Base-by-base conservation (phyloP, 257 asterid species). In the Fraxinus cuspidata region DNA sequence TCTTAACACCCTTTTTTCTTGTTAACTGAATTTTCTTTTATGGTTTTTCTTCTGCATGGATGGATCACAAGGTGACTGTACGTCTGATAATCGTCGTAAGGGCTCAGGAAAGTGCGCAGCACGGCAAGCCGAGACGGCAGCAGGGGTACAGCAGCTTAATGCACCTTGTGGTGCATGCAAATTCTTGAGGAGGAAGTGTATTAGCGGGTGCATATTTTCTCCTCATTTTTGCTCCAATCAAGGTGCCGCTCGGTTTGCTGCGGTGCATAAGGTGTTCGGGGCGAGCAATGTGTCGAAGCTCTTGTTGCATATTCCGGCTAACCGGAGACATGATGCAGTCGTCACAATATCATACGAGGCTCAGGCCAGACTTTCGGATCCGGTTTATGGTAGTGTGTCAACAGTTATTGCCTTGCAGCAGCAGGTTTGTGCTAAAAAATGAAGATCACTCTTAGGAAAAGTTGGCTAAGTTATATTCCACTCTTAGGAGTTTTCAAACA, bases 101-200 rank as follows among this genome's bases (percentile, higher is more conserved):
- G 89, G 82, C 0, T 74, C 83, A 0, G 85, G 86, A 10, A 88
- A 80, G 78, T 82, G 79, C 11, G 10, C 64, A 70, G 63, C 70
- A 7, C 16, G 74, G 42, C 81, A 80, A 4, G 56, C 21, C 0
- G 73, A 75, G 70, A 77, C 29, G 5, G 72, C 71, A 0, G 70
- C 25, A 1, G 85, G 40, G 71, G 38, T 37, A 35, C 67, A 3
- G 0, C 51, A 78, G 29, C 23, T 88, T 34, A 74, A 34, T 21
- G 86, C 91, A 0, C 97, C 97, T 0, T 94, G 98, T 68, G 98
- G 98, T 28, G 98, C 98, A 16, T 94, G 98, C 90, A 94, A 92
- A 78, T 94, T 94, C 87, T 74, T 94, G 85, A 94, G 98, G 88
- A 92, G 98, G 86, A 94, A 92, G 84, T 92, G 98, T 67, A 51